Conservation (phyloP, 2,329 filamentous ascomycete genomes). For the Macrophomina tecta region DNA sequence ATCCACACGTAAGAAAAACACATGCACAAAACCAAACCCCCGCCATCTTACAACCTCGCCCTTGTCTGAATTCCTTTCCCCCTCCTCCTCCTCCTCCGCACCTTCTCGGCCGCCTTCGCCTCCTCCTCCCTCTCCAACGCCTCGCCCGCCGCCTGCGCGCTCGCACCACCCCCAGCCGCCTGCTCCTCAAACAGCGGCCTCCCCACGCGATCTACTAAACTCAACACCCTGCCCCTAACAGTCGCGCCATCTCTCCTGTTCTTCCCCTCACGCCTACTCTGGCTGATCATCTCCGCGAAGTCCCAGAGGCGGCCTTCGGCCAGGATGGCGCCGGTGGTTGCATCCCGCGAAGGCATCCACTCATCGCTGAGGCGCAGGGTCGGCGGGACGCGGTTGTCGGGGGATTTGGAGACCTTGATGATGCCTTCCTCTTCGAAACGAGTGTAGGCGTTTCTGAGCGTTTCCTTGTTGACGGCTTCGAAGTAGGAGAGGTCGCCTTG, state of each 20-base stretch:
- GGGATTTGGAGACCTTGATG: conserved; percentile 70
- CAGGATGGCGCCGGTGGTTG: conserved; percentile 64
- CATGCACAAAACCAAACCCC: no score
- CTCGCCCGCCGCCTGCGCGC: conserved; percentile 28
- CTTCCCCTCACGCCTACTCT: conserved; percentile 87
- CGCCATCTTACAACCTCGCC: conserved; percentile 37
- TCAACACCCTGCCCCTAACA: conserved; percentile 80
- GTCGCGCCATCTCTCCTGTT: conserved; percentile 93
- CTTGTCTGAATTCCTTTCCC: conserved; percentile 42
- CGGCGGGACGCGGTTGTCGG: conserved; percentile 66
- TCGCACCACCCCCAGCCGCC: conserved; percentile 22
- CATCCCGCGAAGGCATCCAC: conserved; percentile 75
- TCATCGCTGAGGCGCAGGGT: conserved; percentile 73
- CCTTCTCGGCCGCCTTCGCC: conserved; percentile 31
- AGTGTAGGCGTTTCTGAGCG: conserved; percentile 88
- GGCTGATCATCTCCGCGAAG: conserved; percentile 87
- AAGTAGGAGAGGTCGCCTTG: conserved; percentile 97
- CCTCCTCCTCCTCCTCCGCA: conserved; percentile 37
- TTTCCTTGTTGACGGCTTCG: conserved; percentile 98
- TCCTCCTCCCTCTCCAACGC: conserved; percentile 46
- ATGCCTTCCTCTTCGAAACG: conserved; percentile 92
- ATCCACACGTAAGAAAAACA: no score
- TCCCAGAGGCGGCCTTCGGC: conserved; percentile 84
- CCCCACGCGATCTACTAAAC: conserved; percentile 77
- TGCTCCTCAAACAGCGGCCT: conserved; percentile 60